These are phyloP conservation scores for Funneliformis caledonium DNA, from an alignment of 371 early-diverging fungal genomes.

Conservation along the genomic window DNA sequence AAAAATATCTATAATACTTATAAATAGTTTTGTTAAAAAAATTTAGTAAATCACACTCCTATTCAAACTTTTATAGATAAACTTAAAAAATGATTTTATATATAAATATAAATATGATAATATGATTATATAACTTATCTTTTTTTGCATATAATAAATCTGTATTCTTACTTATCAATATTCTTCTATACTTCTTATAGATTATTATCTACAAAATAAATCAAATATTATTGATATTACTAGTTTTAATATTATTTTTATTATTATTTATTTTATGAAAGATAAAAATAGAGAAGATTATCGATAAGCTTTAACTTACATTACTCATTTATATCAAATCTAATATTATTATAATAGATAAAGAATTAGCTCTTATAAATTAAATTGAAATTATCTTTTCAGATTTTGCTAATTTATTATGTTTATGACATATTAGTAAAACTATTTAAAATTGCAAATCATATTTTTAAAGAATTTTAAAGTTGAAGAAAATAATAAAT, in stretches of 20 bases:
- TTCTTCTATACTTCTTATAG: background rate
- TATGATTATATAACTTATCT: no score
- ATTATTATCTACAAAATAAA: conserved; percentile 15
- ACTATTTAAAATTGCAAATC: background rate
- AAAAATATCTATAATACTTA: no score
- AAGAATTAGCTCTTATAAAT: background rate
- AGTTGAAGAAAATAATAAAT: background rate
- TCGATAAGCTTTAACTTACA: background rate
- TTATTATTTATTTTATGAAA: background rate
- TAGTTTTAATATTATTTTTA: conserved; percentile 20
- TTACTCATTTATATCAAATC: background rate
- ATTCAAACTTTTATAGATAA: no score
- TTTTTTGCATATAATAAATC: no score
- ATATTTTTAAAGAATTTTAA: background rate
- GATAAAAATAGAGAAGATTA: background rate
- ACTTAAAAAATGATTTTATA: no score
- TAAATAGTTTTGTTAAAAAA: no score
- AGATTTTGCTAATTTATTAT: background rate
- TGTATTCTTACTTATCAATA: background rate
- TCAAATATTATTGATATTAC: conserved; percentile 10
- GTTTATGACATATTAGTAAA: conserved; percentile 1
- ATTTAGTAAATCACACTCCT: no score
- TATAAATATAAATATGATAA: no score
- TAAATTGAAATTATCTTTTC: background rate
- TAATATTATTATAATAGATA: conserved; percentile 2